Evolutionary conservation across 176 grass and related monocot genomes (phyloP).

Genomic region (Raddia guianensis): DNA sequence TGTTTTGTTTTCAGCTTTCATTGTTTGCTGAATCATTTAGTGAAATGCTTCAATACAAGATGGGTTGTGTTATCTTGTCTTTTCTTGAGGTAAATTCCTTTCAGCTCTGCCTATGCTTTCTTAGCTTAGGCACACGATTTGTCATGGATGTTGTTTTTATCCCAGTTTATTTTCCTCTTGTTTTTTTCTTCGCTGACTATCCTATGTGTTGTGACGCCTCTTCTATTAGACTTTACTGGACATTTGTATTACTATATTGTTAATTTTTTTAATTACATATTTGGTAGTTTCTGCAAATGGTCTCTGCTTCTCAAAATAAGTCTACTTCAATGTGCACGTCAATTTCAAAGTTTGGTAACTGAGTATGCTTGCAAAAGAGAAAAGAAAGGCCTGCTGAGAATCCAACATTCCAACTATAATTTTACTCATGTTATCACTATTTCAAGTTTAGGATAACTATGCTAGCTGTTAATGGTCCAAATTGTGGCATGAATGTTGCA

Average conservation of each 20-base stretch:
- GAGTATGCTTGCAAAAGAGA: slow-evolving; percentile 4
- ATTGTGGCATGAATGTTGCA: neutral
- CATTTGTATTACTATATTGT: slow-evolving; percentile 4
- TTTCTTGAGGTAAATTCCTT: slow-evolving; percentile 90
- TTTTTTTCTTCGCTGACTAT: slow-evolving; percentile 4
- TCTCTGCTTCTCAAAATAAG: neutral
- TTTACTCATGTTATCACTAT: neutral
- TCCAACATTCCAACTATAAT: neutral
- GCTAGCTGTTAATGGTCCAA: slow-evolving; percentile 21
- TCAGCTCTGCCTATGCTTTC: slow-evolving; percentile 28
- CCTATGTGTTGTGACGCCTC: neutral
- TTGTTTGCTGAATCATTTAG: slow-evolving; percentile 91
- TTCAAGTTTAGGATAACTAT: neutral
- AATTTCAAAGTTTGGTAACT: neutral
- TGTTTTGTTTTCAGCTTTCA: slow-evolving; percentile 72
- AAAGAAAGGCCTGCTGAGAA: neutral
- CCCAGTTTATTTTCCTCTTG: neutral
- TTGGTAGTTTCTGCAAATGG: neutral
- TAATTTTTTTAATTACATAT: neutral
- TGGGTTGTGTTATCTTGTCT: slow-evolving; percentile 84
- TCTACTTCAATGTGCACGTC: neutral
- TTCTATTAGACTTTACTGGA: neutral
- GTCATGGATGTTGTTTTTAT: neutral
- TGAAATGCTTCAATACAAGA: slow-evolving; percentile 99
- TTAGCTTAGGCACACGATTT: slow-evolving; percentile 11